Base-by-base conservation (phyloP, 257 asterid species). In the Solanum medicagineum region DNA sequence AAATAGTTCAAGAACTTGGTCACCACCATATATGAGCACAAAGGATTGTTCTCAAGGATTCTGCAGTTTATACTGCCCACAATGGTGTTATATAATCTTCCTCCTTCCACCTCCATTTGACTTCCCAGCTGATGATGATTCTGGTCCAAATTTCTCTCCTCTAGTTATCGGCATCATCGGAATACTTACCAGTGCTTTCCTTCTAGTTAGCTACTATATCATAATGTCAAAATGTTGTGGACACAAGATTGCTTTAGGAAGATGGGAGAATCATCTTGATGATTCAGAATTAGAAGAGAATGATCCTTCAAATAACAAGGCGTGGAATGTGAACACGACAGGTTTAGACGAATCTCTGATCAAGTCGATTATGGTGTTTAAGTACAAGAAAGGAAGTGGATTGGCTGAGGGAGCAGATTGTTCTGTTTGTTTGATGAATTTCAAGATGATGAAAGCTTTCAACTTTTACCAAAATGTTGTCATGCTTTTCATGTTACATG, bases 401-500 rank as follows among this genome's bases (percentile, higher is more conserved):
- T 10, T 81, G 5, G 84, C 73, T 5, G 91, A 88, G 26, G 87
- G 86, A 26, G 80, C 90, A n/a, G 89, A 89, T 80, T 87, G 96
- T 85, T 89, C 92, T 0, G 92, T 93, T 70, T 93, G 96, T 63
- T 86, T 93, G 45, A 85, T 74, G 94, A 93, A 42, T 93, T 93
- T 83, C 89, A 88, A 68, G 94, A 90, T 22, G 89, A 87, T 11
- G 97, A 93, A 55, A 89, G 84, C 80, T 79, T 89, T 22, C 86
- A 87, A 60, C 88, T 90, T 24, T 68, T 90, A 57, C 95, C 94
- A 1, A 91, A 89, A 81, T 93, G 97, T 82, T 86, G 89, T 66
- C 95, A 93, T 74, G 97, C 93, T 63, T 93, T 93, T 44, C 97
- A 93, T 84, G 87, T 83, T 8, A 53, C 47, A 10, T 93, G 95